Base-by-base conservation (phyloP, 768 basidiomycete genomes). In the Collybia sordida region DNA sequence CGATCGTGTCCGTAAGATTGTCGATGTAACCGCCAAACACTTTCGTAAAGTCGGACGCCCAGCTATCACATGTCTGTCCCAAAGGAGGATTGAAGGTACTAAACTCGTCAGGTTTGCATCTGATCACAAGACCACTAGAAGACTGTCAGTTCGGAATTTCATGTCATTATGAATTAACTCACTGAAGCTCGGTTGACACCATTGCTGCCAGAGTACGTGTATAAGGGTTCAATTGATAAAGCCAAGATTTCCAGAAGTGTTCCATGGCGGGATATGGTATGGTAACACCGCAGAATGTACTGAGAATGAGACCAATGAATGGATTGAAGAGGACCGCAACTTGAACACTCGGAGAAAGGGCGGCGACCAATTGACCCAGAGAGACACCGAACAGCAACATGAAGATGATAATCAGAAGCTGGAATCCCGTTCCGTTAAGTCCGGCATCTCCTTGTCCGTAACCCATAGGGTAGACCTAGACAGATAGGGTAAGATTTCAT, bases 261-360 rank as follows among this genome's bases (percentile, higher is more conserved):
- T 76, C 74, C 64, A 91, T 66, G 3, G 74, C 75, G 0, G 83
- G 79, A 50, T 78, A 85, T 0, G 88, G 88, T 47, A 91, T 81
- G 1, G 86, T 86, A 14, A 91, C 88, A 61, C 91, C 91, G 57
- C 88, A 90, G 79, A 92, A 92, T 14, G 83, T 77, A 3, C 79
- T 68, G 44, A 91, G 78, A 34, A 86, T 71, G 25, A 85, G 64
- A 37, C 77, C 71, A 42, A 91, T 52, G 75, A 90, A 86, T 1
- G 91, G 90, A 64, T 89, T 92, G 71, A 85, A 86, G 48, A 93
- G 69, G 5, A 88, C 87, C 49, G 62, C 21, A 49, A 73, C 76
- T 61, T 88, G 83, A 44, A 93, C 78, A 40, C 84, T 82, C 0
- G 92, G 90, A 1, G 85, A 84, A 15, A 92, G 66, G 1, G 92